These are phyloP conservation scores for Aspergillus neotritici DNA, from an alignment of 2,329 filamentous ascomycete species.

Conservation along the genomic window DNA sequence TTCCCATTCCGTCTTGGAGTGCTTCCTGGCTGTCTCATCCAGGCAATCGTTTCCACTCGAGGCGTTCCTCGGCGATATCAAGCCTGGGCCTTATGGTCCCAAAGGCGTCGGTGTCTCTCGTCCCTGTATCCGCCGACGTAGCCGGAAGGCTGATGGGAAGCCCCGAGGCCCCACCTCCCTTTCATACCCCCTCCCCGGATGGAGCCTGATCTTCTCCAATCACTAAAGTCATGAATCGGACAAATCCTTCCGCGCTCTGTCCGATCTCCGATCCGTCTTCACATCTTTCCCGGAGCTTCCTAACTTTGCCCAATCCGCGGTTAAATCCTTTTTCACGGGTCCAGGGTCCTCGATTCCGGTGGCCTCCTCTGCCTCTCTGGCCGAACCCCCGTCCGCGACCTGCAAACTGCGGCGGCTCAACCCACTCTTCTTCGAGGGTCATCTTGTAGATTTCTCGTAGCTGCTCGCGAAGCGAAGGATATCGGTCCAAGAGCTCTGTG, in stretches of 20 bases:
- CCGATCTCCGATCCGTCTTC: constrained; percentile 31
- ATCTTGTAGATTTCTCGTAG: constrained; percentile 40
- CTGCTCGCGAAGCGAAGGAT: constrained; percentile 35
- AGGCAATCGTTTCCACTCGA: too few relatives aligned
- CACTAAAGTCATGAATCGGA: constrained; percentile 33
- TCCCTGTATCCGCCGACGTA: too few relatives aligned
- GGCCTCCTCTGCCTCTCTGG: constrained; percentile 22
- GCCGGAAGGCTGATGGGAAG: too few relatives aligned
- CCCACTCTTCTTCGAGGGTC: constrained; percentile 38
- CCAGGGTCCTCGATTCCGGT: constrained; percentile 33
- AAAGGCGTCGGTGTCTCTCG: too few relatives aligned
- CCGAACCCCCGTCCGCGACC: constrained; percentile 22
- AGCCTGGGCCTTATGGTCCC: too few relatives aligned
- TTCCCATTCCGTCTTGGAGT: too few relatives aligned
- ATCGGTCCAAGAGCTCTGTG: constrained; percentile 33
- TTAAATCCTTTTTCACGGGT: constrained; percentile 41
- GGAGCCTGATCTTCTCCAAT: constrained; percentile 13
- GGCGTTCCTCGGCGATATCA: too few relatives aligned
- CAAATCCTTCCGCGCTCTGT: constrained; percentile 30
- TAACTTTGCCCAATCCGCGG: constrained; percentile 36
- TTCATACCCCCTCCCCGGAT: not conserved
- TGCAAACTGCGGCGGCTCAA: constrained; percentile 24
- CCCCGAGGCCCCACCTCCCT: too few relatives aligned
- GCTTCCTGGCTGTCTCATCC: too few relatives aligned
- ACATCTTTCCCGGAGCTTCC: constrained; percentile 32